These are phyloP conservation scores for Melianthus villosus DNA, from an alignment of 441 rosid genomes.

Conservation along the genomic window DNA sequence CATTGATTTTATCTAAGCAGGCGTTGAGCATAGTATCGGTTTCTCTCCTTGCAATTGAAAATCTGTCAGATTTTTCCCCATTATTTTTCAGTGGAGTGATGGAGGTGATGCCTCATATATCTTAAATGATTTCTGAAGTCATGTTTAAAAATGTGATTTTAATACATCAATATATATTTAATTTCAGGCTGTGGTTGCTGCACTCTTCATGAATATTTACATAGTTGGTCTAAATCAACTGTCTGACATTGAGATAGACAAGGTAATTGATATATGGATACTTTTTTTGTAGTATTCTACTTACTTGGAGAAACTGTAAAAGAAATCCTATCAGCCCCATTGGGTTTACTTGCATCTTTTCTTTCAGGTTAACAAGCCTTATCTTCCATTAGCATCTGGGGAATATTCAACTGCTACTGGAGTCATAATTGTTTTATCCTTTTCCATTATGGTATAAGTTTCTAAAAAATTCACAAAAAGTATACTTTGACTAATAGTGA, in stretches of 20 bases:
- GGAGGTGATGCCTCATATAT: slow-evolving; percentile 32
- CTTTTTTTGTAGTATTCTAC: not conserved
- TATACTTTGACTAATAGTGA: too few relatives aligned
- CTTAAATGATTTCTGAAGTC: not conserved
- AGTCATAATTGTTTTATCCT: slow-evolving; percentile 38
- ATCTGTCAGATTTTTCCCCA: slow-evolving; percentile 61
- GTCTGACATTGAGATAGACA: slow-evolving; percentile 84
- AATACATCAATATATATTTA: too few relatives aligned
- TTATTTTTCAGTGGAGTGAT: slow-evolving; percentile 51
- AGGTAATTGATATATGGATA: slow-evolving; percentile 46
- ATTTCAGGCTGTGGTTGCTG: slow-evolving; percentile 72
- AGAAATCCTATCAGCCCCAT: not conserved
- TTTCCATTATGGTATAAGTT: slow-evolving; percentile 78
- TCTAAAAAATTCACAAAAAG: too few relatives aligned
- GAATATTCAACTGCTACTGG: slow-evolving; percentile 61
- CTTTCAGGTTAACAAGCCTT: slow-evolving; percentile 81
- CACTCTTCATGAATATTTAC: slow-evolving; percentile 87
- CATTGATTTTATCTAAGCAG: slow-evolving; percentile 19
- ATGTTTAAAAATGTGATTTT: too few relatives aligned
- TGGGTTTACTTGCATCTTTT: not conserved
- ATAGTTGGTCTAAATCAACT: slow-evolving; percentile 85
- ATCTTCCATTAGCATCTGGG: slow-evolving; percentile 93
- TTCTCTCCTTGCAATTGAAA: slow-evolving; percentile 78
- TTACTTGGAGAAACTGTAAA: slow-evolving; percentile 1
- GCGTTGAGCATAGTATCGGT: slow-evolving; percentile 75